These are phyloP conservation scores for Aureobasidium sp. DNA, from an alignment of 2,329 filamentous ascomycete genomes.

Conservation along the genomic window DNA sequence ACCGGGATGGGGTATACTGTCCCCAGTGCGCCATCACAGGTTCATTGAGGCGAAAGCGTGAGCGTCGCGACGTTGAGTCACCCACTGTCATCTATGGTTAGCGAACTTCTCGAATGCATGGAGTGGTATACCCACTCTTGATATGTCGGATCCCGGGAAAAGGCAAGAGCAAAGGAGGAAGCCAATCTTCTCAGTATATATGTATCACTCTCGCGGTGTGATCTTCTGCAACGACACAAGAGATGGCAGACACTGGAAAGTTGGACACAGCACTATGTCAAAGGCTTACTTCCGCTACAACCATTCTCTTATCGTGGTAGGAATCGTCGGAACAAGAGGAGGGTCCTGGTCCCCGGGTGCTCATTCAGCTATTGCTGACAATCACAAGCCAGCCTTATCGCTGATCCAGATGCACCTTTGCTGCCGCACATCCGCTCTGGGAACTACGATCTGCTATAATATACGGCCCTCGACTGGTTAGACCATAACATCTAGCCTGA, in stretches of 20 bases:
- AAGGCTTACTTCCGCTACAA: background rate
- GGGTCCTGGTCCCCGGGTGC: background rate
- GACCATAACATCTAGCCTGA: background rate
- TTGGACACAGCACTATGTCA: background rate
- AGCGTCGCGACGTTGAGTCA: background rate
- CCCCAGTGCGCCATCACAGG: slow-evolving; percentile 1
- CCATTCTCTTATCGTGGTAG: background rate
- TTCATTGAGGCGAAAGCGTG: background rate
- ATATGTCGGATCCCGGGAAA: background rate
- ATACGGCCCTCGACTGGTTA: background rate
- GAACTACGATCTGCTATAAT: background rate
- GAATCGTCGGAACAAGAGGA: background rate
- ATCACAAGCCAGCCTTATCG: slow-evolving; percentile 6
- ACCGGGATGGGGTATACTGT: background rate
- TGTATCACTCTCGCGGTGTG: background rate
- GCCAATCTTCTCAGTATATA: background rate
- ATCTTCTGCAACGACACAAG: background rate
- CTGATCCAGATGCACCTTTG: background rate
- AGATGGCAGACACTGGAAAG: background rate
- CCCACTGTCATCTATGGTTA: background rate
- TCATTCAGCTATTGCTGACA: background rate
- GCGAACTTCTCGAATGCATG: background rate
- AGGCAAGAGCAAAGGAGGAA: background rate
- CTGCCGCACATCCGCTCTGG: background rate
- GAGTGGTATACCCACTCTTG: background rate